Evolutionary conservation across 169 alveolate genomes (phyloP).

Genomic region (Plasmodium berghei): DNA sequence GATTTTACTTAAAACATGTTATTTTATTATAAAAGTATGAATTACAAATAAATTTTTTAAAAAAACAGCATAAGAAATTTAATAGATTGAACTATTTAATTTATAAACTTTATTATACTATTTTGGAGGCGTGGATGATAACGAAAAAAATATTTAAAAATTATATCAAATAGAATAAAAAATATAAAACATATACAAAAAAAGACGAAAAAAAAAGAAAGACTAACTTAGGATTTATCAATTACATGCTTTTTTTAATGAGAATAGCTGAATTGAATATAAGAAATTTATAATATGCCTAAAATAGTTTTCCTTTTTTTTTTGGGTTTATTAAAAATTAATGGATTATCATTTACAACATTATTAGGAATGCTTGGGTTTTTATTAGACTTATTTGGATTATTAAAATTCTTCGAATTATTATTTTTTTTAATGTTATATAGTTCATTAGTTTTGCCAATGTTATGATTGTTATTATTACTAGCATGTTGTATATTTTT

Average conservation of each 20-base stretch:
- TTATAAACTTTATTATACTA: too few species aligned
- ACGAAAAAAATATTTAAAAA: background rate
- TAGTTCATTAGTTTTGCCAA: background rate
- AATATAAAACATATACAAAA: background rate
- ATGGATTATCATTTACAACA: slow-evolving; percentile 14
- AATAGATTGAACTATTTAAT: too few species aligned
- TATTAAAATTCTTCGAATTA: background rate
- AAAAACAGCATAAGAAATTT: too few species aligned
- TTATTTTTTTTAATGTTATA: background rate
- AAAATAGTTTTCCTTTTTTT: slow-evolving; percentile 48
- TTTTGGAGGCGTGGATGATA: background rate
- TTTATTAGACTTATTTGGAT: background rate
- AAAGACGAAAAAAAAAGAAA: slow-evolving; percentile 8
- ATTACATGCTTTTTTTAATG: background rate
- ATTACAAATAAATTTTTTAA: too few species aligned
- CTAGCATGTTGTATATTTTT: background rate
- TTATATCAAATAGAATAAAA: background rate
- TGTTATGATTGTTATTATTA: background rate
- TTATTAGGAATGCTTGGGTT: background rate
- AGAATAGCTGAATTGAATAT: background rate
- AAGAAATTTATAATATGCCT: slow-evolving; percentile 37
- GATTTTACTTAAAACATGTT: too few species aligned
- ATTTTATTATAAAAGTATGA: too few species aligned
- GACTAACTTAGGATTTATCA: background rate
- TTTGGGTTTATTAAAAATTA: slow-evolving; percentile 53